Evolutionary conservation across 2,329 filamentous ascomycete species (phyloP).

Genomic region (Parascedosporium putredinis): DNA sequence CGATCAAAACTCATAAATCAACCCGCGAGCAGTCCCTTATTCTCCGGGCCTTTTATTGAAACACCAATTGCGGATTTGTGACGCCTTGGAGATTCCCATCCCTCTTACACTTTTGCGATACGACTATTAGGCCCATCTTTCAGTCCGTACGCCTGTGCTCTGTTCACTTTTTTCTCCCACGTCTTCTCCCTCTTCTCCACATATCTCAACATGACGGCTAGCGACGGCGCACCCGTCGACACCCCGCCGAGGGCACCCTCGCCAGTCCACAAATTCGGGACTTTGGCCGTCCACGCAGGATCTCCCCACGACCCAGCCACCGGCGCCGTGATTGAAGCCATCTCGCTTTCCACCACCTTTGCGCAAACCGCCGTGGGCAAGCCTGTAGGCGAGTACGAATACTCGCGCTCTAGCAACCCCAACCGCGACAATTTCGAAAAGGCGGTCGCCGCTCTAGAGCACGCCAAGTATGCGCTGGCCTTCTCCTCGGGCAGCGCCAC

Average conservation of each 20-base stretch:
- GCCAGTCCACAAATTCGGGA: slow-evolving; percentile 75
- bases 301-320: slow-evolving; percentile 82
- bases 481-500: slow-evolving; percentile 92
- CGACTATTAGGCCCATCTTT: background rate
- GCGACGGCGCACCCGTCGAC: slow-evolving; percentile 21
- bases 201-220: slow-evolving; percentile 18
- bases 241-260: slow-evolving; percentile 32
- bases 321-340: slow-evolving; percentile 90
- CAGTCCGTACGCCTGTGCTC: background rate
- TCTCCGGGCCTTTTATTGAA: no score
- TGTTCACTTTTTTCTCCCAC: no score
- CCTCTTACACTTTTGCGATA: no score
- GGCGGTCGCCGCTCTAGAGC: slow-evolving; percentile 83
- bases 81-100: no score
- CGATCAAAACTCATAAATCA: no score
- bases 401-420: slow-evolving; percentile 86
- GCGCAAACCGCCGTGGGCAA: slow-evolving; percentile 82
- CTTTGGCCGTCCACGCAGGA: slow-evolving; percentile 88
- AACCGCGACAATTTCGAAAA: slow-evolving; percentile 92
- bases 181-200: background rate
- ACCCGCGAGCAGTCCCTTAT: no score
- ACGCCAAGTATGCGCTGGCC: slow-evolving; percentile 83
- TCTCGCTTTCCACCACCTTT: slow-evolving; percentile 93
- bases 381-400: slow-evolving; percentile 84
- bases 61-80: no score